Percentiles rank a stretch among this genome's conserved stretches.
Conservation (phyloP, 805 yeast species). For the Candida bentonensis region DNA sequence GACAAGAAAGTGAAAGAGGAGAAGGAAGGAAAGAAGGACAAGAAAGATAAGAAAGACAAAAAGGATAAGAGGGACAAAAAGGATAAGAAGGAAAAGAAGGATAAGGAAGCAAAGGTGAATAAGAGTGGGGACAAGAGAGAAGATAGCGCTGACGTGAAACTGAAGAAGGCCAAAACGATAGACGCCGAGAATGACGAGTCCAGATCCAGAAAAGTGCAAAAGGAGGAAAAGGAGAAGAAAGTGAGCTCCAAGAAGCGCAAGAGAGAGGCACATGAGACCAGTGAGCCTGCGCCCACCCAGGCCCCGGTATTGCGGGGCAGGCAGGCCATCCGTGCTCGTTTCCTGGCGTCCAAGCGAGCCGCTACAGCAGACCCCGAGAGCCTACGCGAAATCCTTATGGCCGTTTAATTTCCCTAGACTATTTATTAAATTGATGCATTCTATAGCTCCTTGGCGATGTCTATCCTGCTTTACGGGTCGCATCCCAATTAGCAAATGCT, state of each 20-base stretch:
- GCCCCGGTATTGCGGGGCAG: constrained; percentile 31
- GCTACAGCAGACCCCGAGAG: constrained; percentile 85
- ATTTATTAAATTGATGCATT: background rate
- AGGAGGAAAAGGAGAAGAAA: constrained; percentile 19
- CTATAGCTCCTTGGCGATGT: constrained; percentile 9
- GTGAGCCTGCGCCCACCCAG: constrained; percentile 1
- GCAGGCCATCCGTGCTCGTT: constrained; percentile 65
- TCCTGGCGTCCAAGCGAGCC: constrained; percentile 82
- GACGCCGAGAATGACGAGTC: constrained; percentile 21
- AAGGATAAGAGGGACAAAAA: constrained; percentile 18
- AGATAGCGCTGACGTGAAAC: constrained; percentile 18
- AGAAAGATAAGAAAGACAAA: constrained; percentile 14
- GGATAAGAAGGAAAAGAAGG: constrained; percentile 14
- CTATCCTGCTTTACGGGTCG: too few relatives aligned
- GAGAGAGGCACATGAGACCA: constrained; percentile 4
- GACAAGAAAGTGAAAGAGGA: constrained; percentile 19
- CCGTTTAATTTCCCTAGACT: constrained; percentile 22
- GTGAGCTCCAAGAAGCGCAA: constrained; percentile 17
- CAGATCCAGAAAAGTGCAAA: constrained; percentile 17
- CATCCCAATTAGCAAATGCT: too few relatives aligned
- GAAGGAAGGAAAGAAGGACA: constrained; percentile 11
- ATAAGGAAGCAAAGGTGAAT: constrained; percentile 15
- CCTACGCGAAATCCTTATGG: constrained; percentile 86
- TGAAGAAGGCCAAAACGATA: constrained; percentile 17
- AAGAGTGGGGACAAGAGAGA: constrained; percentile 16